Evolutionary conservation across 495 filamentous ascomycete genomes (phyloP).

Genomic region (Darksidea phi): DNA sequence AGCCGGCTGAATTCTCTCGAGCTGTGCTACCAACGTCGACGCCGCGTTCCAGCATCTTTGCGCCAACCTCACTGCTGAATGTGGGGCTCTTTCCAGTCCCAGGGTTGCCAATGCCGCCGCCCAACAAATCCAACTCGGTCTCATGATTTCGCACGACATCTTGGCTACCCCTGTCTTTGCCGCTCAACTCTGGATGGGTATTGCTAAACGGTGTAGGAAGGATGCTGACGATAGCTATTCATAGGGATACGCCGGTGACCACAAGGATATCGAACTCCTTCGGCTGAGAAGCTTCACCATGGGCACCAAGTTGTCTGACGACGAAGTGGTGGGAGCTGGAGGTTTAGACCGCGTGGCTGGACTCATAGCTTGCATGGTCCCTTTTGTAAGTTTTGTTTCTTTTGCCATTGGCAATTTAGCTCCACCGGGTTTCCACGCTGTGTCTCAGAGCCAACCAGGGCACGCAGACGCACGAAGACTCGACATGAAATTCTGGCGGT

Average conservation of each 20-base stretch:
- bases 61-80: background rate
- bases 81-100: too few relatives aligned
- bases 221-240: slow-evolving; percentile 28
- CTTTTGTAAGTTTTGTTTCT: slow-evolving; percentile 42
- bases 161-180: too few relatives aligned
- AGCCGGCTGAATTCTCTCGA: slow-evolving; percentile 20
- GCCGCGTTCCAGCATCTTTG: background rate
- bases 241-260: slow-evolving; percentile 70
- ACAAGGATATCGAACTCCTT: slow-evolving; percentile 71
- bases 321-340: slow-evolving; percentile 39
- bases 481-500: too few relatives aligned
- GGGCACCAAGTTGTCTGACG: slow-evolving; percentile 60
- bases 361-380: slow-evolving; percentile 40
- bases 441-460: too few relatives aligned
- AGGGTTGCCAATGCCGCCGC: too few relatives aligned
- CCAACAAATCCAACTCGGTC: too few relatives aligned
- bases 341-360: slow-evolving; percentile 41
- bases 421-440: too few relatives aligned
- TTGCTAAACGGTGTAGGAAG: background rate
- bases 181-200: too few relatives aligned
- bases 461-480: too few relatives aligned
- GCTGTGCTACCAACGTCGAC: slow-evolving; percentile 1
- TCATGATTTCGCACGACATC: too few relatives aligned
- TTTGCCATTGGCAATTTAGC: too few relatives aligned
- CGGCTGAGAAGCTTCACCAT: slow-evolving; percentile 75